phyloP scores from a whole-genome alignment of 345 rosid genomes.

The Heritiera littoralis region DNA sequence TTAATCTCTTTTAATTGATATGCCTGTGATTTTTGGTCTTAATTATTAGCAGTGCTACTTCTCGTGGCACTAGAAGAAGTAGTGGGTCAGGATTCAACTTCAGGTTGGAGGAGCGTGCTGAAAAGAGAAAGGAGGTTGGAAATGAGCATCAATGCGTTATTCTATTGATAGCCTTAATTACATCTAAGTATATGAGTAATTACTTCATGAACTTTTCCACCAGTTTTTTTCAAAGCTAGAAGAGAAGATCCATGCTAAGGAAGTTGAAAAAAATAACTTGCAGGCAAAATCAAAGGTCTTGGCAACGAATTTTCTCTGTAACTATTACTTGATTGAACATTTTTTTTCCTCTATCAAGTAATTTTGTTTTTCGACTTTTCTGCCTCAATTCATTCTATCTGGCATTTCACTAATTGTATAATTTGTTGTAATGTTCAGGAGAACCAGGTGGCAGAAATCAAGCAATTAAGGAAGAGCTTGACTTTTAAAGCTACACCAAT shows the following conservation, averaged over 20 bases:
- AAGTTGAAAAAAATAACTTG: conserved; percentile 65
- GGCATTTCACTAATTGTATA: conserved; percentile 2
- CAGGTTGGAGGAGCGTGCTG: conserved; percentile 95
- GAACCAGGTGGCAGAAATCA: conserved; percentile 90
- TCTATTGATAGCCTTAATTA: conserved; percentile 10
- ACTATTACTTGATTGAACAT: conserved; percentile 11
- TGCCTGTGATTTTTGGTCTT: neutral
- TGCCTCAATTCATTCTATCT: neutral
- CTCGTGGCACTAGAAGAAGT: conserved; percentile 53
- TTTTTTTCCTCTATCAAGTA: neutral
- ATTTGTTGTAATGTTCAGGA: conserved; percentile 52
- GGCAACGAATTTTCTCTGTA: conserved; percentile 3
- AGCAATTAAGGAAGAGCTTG: conserved; percentile 85
- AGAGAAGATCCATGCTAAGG: conserved; percentile 94
- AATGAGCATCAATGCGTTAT: conserved; percentile 11
- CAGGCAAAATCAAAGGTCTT: conserved; percentile 93
- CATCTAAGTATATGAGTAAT: conserved; percentile 4
- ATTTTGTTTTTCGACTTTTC: conserved; percentile 10
- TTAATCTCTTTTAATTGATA: neutral
- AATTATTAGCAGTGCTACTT: conserved; percentile 57
- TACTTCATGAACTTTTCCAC: conserved; percentile 12
- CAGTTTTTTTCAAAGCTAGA: conserved; percentile 92
- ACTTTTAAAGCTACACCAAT: conserved; percentile 92
- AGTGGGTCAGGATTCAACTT: conserved; percentile 79
- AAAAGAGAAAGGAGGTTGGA: conserved; percentile 85